Evolutionary conservation across 768 basidiomycete species (phyloP).

Genomic region (Suillus variegatus): DNA sequence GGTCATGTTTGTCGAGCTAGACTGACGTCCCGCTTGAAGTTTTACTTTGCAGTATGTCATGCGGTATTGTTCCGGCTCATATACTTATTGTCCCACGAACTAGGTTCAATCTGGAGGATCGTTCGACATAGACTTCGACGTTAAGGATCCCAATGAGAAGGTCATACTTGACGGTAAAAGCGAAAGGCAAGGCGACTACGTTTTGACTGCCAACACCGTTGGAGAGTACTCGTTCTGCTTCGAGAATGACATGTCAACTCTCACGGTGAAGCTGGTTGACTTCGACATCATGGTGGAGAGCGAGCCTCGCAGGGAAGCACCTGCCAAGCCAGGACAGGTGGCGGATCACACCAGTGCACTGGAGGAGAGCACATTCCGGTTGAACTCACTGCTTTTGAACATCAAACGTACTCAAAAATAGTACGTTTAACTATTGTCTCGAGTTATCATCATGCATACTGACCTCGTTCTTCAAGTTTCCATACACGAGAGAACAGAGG

Average conservation of each 20-base stretch:
- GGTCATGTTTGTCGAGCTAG: conserved; percentile 6
- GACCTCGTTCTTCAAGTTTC: conserved; percentile 54
- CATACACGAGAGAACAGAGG: conserved; percentile 93
- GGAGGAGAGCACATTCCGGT: conserved; percentile 93
- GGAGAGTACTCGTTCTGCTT: conserved; percentile 97
- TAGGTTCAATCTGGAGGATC: conserved; percentile 97
- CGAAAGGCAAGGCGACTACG: conserved; percentile 96
- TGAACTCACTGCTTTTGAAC: conserved; percentile 83
- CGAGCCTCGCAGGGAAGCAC: conserved; percentile 87
- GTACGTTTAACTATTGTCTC: conserved; percentile 47
- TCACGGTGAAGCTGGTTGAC: conserved; percentile 93
- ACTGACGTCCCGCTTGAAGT: conserved; percentile 44
- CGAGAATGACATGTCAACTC: conserved; percentile 94
- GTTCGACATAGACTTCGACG: conserved; percentile 93
- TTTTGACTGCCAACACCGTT: conserved; percentile 89
- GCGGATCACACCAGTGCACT: conserved; percentile 90
- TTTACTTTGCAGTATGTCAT: conserved; percentile 89
- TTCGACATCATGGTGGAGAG: conserved; percentile 99
- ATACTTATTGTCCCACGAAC: not conserved
- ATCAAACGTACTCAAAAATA: conserved; percentile 94
- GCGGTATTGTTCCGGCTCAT: not conserved
- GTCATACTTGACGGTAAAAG: conserved; percentile 83
- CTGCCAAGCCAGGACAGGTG: conserved; percentile 86
- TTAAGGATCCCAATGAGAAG: conserved; percentile 90
- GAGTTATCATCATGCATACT: conserved; percentile 1